These are phyloP conservation scores for Vickermania spadyakhi DNA, from an alignment of 208 protist species.

Conservation along the genomic window DNA sequence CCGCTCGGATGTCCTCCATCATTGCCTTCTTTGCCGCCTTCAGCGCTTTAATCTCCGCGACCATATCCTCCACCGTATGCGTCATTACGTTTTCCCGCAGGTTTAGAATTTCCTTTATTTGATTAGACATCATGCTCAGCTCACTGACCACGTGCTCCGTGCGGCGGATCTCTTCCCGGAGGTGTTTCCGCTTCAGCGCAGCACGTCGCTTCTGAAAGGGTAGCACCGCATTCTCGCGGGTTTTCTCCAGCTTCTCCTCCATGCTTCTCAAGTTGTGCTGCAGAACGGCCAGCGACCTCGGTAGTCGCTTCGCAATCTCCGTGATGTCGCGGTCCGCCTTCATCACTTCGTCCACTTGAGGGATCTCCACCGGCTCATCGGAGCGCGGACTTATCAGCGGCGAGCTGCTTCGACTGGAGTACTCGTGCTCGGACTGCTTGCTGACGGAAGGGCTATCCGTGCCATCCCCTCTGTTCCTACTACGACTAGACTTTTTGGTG, in stretches of 20 bases:
- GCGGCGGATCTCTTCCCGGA: conserved; percentile 41
- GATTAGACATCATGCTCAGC: conserved; percentile 35
- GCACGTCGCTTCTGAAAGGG: conserved; percentile 52
- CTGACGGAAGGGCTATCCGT: too few relatives aligned
- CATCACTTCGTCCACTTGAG: conserved; percentile 28
- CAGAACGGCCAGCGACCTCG: conserved; percentile 42
- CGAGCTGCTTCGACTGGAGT: too few relatives aligned
- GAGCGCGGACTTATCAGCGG: neutral
- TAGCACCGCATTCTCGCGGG: conserved; percentile 18
- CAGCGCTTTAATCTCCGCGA: conserved; percentile 37
- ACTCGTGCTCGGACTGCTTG: too few relatives aligned
- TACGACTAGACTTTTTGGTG: too few relatives aligned
- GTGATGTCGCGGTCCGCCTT: neutral
- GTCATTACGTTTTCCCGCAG: conserved; percentile 19
- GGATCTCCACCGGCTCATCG: conserved; percentile 11
- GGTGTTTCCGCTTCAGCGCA: conserved; percentile 32
- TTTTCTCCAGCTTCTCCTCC: conserved; percentile 28
- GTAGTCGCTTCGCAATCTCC: conserved; percentile 20
- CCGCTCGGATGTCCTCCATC: conserved; percentile 34
- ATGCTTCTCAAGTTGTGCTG: conserved; percentile 27
- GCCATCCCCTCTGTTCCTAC: too few relatives aligned
- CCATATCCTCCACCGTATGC: conserved; percentile 15
- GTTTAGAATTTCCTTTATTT: conserved; percentile 36
- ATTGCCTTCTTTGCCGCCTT: conserved; percentile 20
- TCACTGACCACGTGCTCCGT: conserved; percentile 35